These are phyloP conservation scores for Cymodocea nodosa DNA, from an alignment of 116 monocot genomes.

Conservation along the genomic window DNA sequence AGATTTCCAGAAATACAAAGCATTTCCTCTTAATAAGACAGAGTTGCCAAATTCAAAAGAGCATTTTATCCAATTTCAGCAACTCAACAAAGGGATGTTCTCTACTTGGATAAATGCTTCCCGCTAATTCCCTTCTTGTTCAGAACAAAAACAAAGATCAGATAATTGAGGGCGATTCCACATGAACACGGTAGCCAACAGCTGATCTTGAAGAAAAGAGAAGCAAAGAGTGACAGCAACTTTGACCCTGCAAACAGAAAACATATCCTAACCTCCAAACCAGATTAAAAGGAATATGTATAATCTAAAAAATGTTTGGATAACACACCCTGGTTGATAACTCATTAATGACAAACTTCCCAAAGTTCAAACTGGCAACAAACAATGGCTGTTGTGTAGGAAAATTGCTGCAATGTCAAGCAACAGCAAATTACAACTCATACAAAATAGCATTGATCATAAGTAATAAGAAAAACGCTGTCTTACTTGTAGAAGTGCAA, in stretches of 20 bases:
- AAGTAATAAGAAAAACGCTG: not conserved
- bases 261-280: not conserved
- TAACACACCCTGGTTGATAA: conserved; percentile 4
- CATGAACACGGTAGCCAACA: not conserved
- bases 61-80: not conserved
- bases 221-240: not conserved
- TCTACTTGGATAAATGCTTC: not conserved
- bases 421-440: not conserved
- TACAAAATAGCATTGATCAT: too few species aligned
- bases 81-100: too few species aligned
- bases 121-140: not conserved
- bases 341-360: conserved; percentile 3
- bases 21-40: not conserved
- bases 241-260: conserved; percentile 12
- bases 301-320: not conserved
- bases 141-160: conserved; percentile 1
- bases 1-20: not conserved
- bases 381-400: conserved; percentile 6
- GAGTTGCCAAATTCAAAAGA: not conserved
- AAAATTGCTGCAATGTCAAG: conserved; percentile 20
- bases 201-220: not conserved
- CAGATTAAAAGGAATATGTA: not conserved
- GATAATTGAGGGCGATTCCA: not conserved
- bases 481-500: conserved; percentile 15
- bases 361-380: not conserved